Evolutionary conservation across 257 asterid species (phyloP), one percentile per base, ranked within the genome.

Genomic region (Gentiana straminea): DNA sequence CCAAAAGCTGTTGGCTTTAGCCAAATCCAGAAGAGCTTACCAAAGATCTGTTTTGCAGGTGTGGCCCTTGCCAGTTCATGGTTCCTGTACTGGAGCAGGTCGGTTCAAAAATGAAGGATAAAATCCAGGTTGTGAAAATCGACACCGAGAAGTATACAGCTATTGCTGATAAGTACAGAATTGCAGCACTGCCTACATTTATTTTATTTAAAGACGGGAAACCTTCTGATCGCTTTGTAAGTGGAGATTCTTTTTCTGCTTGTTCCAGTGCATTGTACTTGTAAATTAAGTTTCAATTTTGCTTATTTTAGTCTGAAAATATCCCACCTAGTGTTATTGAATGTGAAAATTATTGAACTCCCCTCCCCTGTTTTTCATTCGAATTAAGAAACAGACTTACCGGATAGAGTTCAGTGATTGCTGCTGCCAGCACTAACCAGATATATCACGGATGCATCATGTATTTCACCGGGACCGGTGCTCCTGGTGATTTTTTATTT

Each of bases 1-100:
- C 13, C 44, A 48, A 51, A 7, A 37, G 34, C 39, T 10, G 5
- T 55, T 13, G 36, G 35, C 47, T 24, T 13, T 49, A 5, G 1
- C 13, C 4, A 11, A 41, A 15, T 13, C 12, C 13, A 4, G 35
- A 7, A 37, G 44, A 59, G 44, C 24, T 54, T 33, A 66, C 55
- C 49, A 7, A 35, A 63, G 46, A 52, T 55, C 34, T 67, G 56
- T 33, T 60, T 70, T 77, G 63, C 71, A 91, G 98, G 98, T 91
- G 98, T 39, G 98, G 98, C 53, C 98, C 98, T 49, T 91, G 98
- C 79, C 95, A 84, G 61, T 78, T 83, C 63, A 91, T 91, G 97
- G 94, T 75, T 66, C 97, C 98, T 38, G 69, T 91, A 66, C 93
- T 91, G 59, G 81, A 87, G 2, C 78, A 87, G 68, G 93, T 87